These are phyloP conservation scores for Podospora comata DNA, from an alignment of 495 filamentous ascomycete species.

Conservation along the genomic window DNA sequence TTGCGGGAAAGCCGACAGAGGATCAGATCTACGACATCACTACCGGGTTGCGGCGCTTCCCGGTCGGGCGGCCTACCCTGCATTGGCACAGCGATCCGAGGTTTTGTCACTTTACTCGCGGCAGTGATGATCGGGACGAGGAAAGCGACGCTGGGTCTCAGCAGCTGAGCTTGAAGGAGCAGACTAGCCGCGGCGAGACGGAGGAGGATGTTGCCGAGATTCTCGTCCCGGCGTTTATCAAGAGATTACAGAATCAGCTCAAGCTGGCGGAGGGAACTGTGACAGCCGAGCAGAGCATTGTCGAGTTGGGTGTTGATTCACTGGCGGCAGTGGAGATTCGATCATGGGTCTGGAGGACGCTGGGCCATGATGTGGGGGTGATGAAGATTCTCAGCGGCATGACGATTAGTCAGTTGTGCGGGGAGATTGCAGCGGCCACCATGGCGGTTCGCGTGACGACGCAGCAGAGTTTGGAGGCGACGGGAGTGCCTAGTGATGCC, in stretches of 20 bases:
- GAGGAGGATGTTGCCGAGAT: conserved; percentile 19
- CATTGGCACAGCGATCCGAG: conserved; percentile 43
- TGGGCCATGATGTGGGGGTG: conserved; percentile 47
- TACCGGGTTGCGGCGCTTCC: conserved; percentile 40
- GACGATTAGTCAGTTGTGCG: conserved; percentile 34
- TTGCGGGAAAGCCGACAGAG: conserved; percentile 33
- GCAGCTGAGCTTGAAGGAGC: conserved; percentile 26
- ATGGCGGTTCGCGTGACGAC: conserved; percentile 2
- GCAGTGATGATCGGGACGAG: conserved; percentile 17
- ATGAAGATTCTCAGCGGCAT: conserved; percentile 49
- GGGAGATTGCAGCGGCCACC: conserved; percentile 18
- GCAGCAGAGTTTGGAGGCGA: neutral
- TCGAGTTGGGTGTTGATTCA: conserved; percentile 45
- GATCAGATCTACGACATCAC: conserved; percentile 33
- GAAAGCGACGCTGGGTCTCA: neutral
- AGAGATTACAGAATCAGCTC: conserved; percentile 31
- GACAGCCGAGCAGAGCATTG: conserved; percentile 26
- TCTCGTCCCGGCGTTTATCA: conserved; percentile 27
- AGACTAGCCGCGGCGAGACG: conserved; percentile 21
- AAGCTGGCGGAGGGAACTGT: conserved; percentile 31
- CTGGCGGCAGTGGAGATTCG: conserved; percentile 50
- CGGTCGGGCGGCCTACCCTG: conserved; percentile 23
- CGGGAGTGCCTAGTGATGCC: neutral
- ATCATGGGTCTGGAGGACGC: conserved; percentile 44
- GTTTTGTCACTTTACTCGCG: conserved; percentile 36